phyloP scores from a whole-genome alignment of 768 basidiomycete species.

The Leucogyrophana mollusca region DNA sequence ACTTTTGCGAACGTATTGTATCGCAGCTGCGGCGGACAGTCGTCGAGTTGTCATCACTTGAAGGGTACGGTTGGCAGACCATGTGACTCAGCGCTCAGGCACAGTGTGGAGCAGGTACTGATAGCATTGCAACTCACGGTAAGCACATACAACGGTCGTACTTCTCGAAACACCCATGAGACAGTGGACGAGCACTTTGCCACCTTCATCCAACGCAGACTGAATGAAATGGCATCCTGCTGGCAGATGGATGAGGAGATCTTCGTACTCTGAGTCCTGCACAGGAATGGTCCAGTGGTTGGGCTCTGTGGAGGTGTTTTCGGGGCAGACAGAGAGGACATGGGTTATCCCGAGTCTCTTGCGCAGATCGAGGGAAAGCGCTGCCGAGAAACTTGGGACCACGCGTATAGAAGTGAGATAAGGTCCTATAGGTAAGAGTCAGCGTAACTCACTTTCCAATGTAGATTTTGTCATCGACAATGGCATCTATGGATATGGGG shows the following conservation, averaged over 20 bases:
- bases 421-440: neutral
- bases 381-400: constrained; percentile 26
- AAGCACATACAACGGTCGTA: constrained; percentile 57
- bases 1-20: constrained; percentile 51
- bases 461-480: constrained; percentile 31
- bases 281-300: constrained; percentile 35
- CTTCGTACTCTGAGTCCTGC: constrained; percentile 48
- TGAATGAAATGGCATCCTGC: constrained; percentile 61
- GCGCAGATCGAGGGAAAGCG: constrained; percentile 29
- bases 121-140: constrained; percentile 38
- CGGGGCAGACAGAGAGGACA: constrained; percentile 55
- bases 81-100: neutral
- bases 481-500: constrained; percentile 23
- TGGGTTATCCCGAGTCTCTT: constrained; percentile 49
- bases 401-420: constrained; percentile 1
- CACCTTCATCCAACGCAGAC: constrained; percentile 47
- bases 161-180: constrained; percentile 74
- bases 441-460: constrained; percentile 34
- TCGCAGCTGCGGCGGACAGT: constrained; percentile 41
- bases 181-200: constrained; percentile 69
- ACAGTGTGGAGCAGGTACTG: neutral
- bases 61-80: neutral
- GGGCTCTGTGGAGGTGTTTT: constrained; percentile 43
- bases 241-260: constrained; percentile 66
- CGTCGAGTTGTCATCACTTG: constrained; percentile 52